Evolutionary conservation across 2,329 filamentous ascomycete genomes (phyloP).

Genomic region (Botrytis byssoidea): DNA sequence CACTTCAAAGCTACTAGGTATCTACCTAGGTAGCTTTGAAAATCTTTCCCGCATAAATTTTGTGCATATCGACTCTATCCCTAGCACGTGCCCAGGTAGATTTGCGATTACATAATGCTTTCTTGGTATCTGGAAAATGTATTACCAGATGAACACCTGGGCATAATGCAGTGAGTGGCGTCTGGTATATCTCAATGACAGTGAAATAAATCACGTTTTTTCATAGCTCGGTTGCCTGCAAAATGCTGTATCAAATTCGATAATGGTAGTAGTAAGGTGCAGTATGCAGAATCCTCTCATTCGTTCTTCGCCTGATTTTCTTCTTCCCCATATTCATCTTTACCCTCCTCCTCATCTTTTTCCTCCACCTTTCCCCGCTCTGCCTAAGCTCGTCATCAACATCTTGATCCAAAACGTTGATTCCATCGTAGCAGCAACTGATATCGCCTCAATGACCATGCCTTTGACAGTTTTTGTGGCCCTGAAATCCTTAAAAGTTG

Average conservation of each 20-base stretch:
- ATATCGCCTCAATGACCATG: conserved; percentile 19
- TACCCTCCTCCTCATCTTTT: not conserved
- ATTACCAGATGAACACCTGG: not conserved
- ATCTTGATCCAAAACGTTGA: conserved; percentile 14
- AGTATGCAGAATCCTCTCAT: not conserved
- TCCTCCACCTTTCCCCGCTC: conserved; percentile 4
- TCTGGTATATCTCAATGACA: not conserved
- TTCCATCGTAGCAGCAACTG: conserved; percentile 22
- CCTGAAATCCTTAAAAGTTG: conserved; percentile 24
- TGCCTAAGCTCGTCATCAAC: conserved; percentile 10
- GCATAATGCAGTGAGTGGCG: not conserved
- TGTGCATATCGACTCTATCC: not conserved
- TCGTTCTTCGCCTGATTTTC: not conserved
- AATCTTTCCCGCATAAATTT: not conserved
- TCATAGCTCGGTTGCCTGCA: not conserved
- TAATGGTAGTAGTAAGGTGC: not conserved
- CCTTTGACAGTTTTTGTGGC: conserved; percentile 25
- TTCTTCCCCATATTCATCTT: not conserved
- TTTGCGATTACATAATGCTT: not conserved
- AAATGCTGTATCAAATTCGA: not conserved
- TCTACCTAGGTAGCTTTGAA: not conserved
- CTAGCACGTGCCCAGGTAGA: not conserved
- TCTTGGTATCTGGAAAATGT: not conserved
- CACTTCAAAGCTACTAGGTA: no score
- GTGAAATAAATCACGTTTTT: not conserved